phyloP scores from a whole-genome alignment of 805 yeast species.

The Metahyphopichia silvanorum region DNA sequence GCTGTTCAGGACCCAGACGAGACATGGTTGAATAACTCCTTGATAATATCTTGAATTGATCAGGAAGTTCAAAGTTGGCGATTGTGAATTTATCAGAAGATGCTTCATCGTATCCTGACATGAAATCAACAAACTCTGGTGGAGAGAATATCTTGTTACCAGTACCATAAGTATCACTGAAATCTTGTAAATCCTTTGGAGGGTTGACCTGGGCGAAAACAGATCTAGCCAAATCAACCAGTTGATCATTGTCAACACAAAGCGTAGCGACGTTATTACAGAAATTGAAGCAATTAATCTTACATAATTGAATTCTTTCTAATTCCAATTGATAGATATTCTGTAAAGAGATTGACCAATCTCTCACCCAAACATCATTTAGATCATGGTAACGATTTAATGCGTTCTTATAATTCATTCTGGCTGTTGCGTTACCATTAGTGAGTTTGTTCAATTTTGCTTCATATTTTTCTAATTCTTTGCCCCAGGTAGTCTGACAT shows the following conservation, averaged over 20 bases:
- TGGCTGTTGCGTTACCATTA: constrained; percentile 35
- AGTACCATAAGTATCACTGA: constrained; percentile 55
- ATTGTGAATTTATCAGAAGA: constrained; percentile 12
- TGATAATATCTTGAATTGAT: constrained; percentile 21
- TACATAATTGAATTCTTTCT: constrained; percentile 66
- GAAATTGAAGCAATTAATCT: constrained; percentile 73
- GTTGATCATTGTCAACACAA: constrained; percentile 76
- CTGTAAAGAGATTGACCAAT: constrained; percentile 66
- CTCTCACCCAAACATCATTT: constrained; percentile 62
- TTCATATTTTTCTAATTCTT: constrained; percentile 62
- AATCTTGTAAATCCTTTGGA: constrained; percentile 52
- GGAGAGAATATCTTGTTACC: constrained; percentile 60
- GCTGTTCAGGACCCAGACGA: too few relatives aligned
- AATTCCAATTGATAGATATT: constrained; percentile 67
- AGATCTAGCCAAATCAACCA: constrained; percentile 68
- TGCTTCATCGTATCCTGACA: constrained; percentile 31
- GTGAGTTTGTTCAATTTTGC: constrained; percentile 51
- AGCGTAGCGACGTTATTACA: constrained; percentile 70
- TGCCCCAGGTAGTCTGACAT: constrained; percentile 67
- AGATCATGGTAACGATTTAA: constrained; percentile 52
- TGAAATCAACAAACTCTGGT: constrained; percentile 61
- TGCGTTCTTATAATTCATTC: constrained; percentile 56
- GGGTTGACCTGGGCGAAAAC: constrained; percentile 68
- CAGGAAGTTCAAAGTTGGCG: constrained; percentile 34
- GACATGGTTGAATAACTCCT: constrained; percentile 27